A percentile compares a stretch with the other conserved stretches of the same genome.
Conservation (phyloP, 129 eudicot genomes). For the Logfia minima region DNA sequence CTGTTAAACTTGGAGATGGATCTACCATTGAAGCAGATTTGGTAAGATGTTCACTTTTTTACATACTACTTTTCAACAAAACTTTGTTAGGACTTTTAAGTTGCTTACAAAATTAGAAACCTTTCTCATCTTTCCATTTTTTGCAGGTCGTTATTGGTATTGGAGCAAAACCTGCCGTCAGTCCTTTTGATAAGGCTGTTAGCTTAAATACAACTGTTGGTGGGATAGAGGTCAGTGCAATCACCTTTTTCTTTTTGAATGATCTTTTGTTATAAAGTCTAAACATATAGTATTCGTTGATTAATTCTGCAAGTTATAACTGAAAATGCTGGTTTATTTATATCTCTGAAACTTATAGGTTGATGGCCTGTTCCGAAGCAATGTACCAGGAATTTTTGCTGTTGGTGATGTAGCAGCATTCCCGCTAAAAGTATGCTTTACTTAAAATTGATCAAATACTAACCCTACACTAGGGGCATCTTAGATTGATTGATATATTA, state of each 20-base stretch:
- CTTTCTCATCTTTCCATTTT: slow-evolving; percentile 1
- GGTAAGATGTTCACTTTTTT: slow-evolving; percentile 37
- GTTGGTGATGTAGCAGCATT: slow-evolving; percentile 99
- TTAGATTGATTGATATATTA: neutral
- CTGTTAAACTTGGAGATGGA: slow-evolving; percentile 83
- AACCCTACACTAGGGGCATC: neutral
- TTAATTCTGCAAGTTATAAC: neutral
- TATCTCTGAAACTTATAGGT: slow-evolving; percentile 49
- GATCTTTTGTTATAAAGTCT: neutral
- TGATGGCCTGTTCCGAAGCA: slow-evolving; percentile 87
- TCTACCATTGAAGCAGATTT: slow-evolving; percentile 82
- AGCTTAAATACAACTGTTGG: slow-evolving; percentile 68
- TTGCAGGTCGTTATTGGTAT: slow-evolving; percentile 86
- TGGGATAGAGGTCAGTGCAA: slow-evolving; percentile 72
- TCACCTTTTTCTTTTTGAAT: slow-evolving; percentile 5
- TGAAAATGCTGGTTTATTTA: neutral
- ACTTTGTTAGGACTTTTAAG: neutral
- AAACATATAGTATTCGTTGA: neutral
- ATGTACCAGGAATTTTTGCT: slow-evolving; percentile 82
- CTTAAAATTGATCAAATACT: slow-evolving; percentile 10
- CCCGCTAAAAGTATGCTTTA: slow-evolving; percentile 66
- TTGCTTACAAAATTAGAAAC: neutral
- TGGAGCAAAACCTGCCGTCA: slow-evolving; percentile 91
- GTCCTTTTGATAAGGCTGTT: slow-evolving; percentile 70
- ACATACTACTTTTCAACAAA: neutral